Percentiles rank a stretch among this genome's conserved stretches.
phyloP scores from a whole-genome alignment of 805 yeast species.

The Kuraishia cidri region DNA sequence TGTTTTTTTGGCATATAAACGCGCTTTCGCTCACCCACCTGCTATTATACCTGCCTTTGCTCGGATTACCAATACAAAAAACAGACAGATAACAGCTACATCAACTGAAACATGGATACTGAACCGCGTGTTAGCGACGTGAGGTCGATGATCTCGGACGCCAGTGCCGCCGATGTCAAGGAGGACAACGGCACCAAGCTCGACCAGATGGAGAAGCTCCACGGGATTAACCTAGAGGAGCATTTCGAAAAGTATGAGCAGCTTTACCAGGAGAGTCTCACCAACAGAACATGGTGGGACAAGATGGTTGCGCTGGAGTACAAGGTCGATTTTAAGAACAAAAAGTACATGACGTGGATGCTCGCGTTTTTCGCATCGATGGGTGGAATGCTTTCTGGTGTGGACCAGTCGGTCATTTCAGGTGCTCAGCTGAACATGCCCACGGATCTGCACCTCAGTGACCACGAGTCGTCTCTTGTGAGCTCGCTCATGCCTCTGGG shows the following conservation, averaged over 20 bases:
- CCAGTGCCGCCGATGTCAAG: slow-evolving; percentile 10
- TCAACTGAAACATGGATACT: no score
- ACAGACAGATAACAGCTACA: no score
- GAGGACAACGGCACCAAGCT: slow-evolving; percentile 14
- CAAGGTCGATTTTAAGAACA: slow-evolving; percentile 32
- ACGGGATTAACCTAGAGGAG: slow-evolving; percentile 23
- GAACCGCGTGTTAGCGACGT: no score
- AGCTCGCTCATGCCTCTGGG: slow-evolving; percentile 62
- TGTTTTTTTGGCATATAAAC: neutral
- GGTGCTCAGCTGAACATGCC: slow-evolving; percentile 52
- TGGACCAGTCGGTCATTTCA: slow-evolving; percentile 59
- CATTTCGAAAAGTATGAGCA: slow-evolving; percentile 24
- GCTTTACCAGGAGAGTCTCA: slow-evolving; percentile 19
- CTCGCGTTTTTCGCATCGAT: slow-evolving; percentile 51
- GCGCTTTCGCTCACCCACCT: neutral
- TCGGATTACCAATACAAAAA: no score
- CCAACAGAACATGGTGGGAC: slow-evolving; percentile 24
- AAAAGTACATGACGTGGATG: slow-evolving; percentile 33
- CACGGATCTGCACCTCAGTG: slow-evolving; percentile 26
- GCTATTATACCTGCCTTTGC: no score
- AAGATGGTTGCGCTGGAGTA: slow-evolving; percentile 25
- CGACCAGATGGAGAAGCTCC: slow-evolving; percentile 16
- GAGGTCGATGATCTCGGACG: no score
- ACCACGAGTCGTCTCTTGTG: slow-evolving; percentile 40
- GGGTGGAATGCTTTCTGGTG: slow-evolving; percentile 58